Conservation (phyloP, 345 rosid species). For the Clausena lansium region DNA sequence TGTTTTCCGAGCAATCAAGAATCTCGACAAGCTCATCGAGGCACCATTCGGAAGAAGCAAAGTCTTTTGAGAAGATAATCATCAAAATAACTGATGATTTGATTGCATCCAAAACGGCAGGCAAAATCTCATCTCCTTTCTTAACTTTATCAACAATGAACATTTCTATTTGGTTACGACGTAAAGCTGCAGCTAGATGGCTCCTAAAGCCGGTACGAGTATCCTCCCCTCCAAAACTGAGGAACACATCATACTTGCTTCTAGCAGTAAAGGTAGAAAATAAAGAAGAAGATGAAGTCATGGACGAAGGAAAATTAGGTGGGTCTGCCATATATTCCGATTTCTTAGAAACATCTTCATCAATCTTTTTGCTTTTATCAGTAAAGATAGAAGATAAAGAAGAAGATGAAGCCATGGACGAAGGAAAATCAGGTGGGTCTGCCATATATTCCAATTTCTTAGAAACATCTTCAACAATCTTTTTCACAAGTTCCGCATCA, state of each 20-base stretch:
- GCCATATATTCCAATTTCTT: neutral
- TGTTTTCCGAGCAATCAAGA: neutral
- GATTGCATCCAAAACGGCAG: neutral
- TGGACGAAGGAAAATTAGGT: neutral
- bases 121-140: neutral
- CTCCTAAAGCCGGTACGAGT: neutral
- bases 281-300: neutral
- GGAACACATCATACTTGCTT: neutral
- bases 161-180: neutral
- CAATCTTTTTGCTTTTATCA: too few species aligned
- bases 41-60: neutral
- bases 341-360: too few species aligned
- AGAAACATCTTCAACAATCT: neutral
- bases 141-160: neutral
- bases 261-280: too few species aligned
- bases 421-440: neutral
- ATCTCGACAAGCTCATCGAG: slow-evolving; percentile 5
- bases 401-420: neutral
- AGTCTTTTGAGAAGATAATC: neutral
- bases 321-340: too few species aligned
- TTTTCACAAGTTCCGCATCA: neutral
- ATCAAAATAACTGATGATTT: neutral
- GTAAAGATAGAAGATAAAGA: too few species aligned
- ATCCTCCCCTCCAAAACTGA: slow-evolving; percentile 9
- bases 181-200: neutral